Evolutionary conservation across 495 filamentous ascomycete genomes (phyloP).

Genomic region (Hypoxylon rickii): DNA sequence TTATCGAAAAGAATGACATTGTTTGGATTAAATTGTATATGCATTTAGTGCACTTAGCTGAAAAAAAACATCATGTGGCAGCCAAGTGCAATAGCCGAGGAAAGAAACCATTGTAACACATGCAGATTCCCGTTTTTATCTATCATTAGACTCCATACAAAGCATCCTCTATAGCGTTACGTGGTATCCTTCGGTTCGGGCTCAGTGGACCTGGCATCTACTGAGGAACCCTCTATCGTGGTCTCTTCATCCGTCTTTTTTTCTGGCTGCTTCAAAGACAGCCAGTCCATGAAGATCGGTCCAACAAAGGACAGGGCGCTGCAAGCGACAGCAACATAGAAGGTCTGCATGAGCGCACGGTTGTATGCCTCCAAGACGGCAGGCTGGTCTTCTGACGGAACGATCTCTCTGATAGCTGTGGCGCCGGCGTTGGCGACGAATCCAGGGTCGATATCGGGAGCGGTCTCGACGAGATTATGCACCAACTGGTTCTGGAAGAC

Average conservation of each 20-base stretch:
- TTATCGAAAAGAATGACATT: too few relatives aligned
- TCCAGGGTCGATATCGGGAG: conserved; percentile 55
- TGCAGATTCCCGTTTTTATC: not conserved
- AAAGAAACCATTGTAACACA: not conserved
- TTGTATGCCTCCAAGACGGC: conserved; percentile 73
- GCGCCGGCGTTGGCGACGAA: conserved; percentile 66
- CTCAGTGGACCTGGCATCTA: not conserved
- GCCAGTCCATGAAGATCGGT: conserved; percentile 70
- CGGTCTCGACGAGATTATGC: conserved; percentile 54
- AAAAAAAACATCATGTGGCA: too few relatives aligned
- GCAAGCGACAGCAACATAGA: conserved; percentile 71
- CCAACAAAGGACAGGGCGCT: conserved; percentile 64
- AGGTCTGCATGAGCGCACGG: conserved; percentile 65
- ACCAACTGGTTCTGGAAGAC: conserved; percentile 76
- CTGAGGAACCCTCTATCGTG: conserved; percentile 1
- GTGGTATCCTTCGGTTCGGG: not conserved
- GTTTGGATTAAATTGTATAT: too few relatives aligned
- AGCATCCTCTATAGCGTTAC: not conserved
- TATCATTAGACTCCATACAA: not conserved
- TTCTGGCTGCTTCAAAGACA: conserved; percentile 62
- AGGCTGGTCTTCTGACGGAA: conserved; percentile 52
- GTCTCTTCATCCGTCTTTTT: conserved; percentile 3
- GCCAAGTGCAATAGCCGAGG: not conserved
- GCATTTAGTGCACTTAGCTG: too few relatives aligned
- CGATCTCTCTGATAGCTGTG: conserved; percentile 62